A percentile compares a stretch with the other conserved stretches of the same genome.
These are phyloP conservation scores for Samsoniella hepiali DNA, from an alignment of 2,329 filamentous ascomycete species.

Conservation along the genomic window DNA sequence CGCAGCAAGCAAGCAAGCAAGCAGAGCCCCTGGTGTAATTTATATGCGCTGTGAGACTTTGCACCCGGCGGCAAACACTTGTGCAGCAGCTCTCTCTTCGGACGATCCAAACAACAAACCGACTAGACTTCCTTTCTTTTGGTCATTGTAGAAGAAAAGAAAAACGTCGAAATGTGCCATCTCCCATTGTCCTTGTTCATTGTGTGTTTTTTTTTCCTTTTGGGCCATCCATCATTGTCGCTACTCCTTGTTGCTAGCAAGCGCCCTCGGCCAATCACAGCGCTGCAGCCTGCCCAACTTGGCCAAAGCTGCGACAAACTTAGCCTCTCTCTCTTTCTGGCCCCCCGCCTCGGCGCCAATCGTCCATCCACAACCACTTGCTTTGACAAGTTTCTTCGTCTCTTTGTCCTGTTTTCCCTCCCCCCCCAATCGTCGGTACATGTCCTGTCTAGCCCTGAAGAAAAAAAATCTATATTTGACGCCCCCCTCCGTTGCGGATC, in stretches of 20 bases:
- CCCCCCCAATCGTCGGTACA: not conserved
- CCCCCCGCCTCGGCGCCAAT: constrained; percentile 13
- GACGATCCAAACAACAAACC: no score
- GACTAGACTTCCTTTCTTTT: no score
- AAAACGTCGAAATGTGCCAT: no score
- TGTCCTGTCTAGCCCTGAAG: not conserved
- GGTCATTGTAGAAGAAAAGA: no score
- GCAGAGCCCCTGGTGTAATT: no score
- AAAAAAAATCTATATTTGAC: constrained; percentile 12
- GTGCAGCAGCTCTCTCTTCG: no score
- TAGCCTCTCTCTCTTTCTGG: not conserved
- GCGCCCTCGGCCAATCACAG: constrained; percentile 9
- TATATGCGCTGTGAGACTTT: no score
- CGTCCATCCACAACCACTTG: not conserved
- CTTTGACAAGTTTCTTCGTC: not conserved
- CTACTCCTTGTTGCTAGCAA: not conserved
- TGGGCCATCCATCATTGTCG: no score
- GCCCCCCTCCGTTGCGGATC: not conserved
- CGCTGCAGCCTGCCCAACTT: constrained; percentile 4
- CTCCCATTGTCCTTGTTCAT: no score
- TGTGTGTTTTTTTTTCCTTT: no score
- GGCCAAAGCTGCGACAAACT: constrained; percentile 15
- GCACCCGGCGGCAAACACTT: no score
- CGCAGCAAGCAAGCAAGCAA: no score
- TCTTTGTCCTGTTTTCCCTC: not conserved